phyloP scores from a whole-genome alignment of 208 protist genomes.

The Leishmania arabica region DNA sequence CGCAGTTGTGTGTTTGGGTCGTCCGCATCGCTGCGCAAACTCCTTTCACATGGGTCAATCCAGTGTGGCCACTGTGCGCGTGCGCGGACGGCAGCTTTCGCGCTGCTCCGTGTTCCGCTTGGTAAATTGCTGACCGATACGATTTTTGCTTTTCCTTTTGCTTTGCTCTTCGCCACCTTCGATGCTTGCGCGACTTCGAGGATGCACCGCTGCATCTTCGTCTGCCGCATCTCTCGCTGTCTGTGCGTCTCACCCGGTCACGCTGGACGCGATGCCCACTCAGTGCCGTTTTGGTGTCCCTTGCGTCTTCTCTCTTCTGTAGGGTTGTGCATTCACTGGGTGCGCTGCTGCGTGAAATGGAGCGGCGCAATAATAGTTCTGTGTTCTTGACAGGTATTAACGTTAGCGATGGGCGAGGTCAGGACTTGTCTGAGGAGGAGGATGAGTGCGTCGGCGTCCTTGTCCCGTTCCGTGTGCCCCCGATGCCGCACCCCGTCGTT shows the following conservation, averaged over 20 bases:
- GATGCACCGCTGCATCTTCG: background rate
- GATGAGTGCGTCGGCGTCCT: slow-evolving; percentile 26
- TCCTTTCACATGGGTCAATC: background rate
- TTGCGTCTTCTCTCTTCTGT: background rate
- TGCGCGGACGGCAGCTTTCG: background rate
- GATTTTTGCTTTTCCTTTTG: background rate
- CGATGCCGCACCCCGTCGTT: slow-evolving; percentile 26
- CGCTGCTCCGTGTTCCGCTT: background rate
- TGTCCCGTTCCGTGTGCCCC: slow-evolving; percentile 49
- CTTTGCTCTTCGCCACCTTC: background rate
- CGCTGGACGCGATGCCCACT: background rate
- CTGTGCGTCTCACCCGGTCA: background rate
- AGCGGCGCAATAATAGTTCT: background rate
- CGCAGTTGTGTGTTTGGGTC: background rate
- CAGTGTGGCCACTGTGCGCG: background rate
- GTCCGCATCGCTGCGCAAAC: background rate
- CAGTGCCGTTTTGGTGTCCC: background rate
- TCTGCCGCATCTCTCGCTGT: background rate
- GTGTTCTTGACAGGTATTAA: slow-evolving; percentile 37
- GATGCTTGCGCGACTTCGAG: background rate
- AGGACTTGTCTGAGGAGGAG: background rate
- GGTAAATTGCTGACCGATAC: background rate
- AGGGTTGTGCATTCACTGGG: background rate
- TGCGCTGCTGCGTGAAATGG: background rate
- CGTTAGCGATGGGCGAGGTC: background rate